Evolutionary conservation across 2,329 filamentous ascomycete genomes (phyloP).

Genomic region (Aspergillus costaricaensis): DNA sequence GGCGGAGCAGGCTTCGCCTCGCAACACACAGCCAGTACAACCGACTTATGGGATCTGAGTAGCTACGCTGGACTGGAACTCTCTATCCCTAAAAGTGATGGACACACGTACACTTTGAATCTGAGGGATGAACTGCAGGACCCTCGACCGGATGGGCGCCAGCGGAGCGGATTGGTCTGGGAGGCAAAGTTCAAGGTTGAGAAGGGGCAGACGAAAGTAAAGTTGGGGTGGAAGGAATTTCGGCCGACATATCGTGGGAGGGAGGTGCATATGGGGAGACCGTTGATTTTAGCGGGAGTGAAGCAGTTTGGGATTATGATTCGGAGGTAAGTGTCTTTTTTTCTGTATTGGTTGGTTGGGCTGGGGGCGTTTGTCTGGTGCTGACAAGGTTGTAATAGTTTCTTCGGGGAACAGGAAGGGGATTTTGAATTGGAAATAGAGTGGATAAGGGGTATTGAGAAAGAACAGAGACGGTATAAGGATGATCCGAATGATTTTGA

Average conservation of each 20-base stretch:
- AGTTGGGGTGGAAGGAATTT: conserved; percentile 65
- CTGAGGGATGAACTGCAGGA: conserved; percentile 70
- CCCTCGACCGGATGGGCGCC: conserved; percentile 61
- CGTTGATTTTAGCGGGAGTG: conserved; percentile 61
- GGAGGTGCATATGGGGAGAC: conserved; percentile 60
- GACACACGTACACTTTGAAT: conserved; percentile 71
- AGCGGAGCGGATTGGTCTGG: conserved; percentile 71
- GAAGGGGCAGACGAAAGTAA: conserved; percentile 44
- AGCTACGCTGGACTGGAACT: conserved; percentile 63
- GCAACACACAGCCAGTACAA: conserved; percentile 65
- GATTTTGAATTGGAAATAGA: conserved; percentile 61
- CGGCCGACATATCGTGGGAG: conserved; percentile 73
- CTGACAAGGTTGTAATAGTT: conserved; percentile 52
- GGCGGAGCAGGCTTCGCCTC: conserved; percentile 82
- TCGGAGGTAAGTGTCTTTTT: conserved; percentile 61
- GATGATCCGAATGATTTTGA: neutral
- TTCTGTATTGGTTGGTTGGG: neutral
- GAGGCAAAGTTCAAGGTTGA: conserved; percentile 65
- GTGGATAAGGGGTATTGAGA: conserved; percentile 54
- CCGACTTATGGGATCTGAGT: conserved; percentile 64
- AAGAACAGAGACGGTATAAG: conserved; percentile 1
- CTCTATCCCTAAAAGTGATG: conserved; percentile 53
- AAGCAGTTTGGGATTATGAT: conserved; percentile 76
- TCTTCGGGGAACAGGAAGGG: conserved; percentile 73
- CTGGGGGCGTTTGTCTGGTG: neutral